Conservation (phyloP, 495 filamentous ascomycete genomes). For the Rhypophila decipiens region DNA sequence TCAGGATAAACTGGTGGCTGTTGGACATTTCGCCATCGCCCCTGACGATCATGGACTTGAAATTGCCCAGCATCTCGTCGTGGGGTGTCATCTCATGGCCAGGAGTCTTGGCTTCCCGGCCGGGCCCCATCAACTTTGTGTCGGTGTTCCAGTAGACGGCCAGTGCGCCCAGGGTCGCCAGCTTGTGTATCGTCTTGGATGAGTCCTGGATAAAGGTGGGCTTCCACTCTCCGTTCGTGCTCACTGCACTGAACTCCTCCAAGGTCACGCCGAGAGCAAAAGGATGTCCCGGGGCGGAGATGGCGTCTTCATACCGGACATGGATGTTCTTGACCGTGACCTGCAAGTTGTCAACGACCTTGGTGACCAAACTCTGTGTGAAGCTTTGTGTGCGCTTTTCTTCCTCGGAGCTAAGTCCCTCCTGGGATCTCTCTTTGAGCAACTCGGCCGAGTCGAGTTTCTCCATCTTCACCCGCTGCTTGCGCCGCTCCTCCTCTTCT, state of each 20-base stretch:
- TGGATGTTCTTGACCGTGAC: constrained; percentile 97
- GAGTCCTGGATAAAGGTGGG: constrained; percentile 91
- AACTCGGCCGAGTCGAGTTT: constrained; percentile 93
- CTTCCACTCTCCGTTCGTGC: constrained; percentile 87
- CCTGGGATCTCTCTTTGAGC: constrained; percentile 81
- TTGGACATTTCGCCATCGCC: constrained; percentile 44
- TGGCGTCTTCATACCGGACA: constrained; percentile 94
- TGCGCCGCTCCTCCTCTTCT: constrained; percentile 79
- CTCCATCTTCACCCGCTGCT: constrained; percentile 89
- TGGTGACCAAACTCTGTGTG: constrained; percentile 86
- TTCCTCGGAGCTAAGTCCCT: constrained; percentile 89
- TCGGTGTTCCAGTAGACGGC: constrained; percentile 98
- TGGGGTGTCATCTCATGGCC: constrained; percentile 45
- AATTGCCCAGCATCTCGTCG: constrained; percentile 65
- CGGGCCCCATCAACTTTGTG: constrained; percentile 69
- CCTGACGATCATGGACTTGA: constrained; percentile 69
- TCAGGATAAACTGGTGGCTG: constrained; percentile 87
- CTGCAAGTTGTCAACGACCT: constrained; percentile 96
- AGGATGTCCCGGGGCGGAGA: constrained; percentile 88
- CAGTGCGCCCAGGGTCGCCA: constrained; percentile 78
- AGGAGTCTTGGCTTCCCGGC: constrained; percentile 60
- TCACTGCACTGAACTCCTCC: constrained; percentile 91
- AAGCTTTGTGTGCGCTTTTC: constrained; percentile 95
- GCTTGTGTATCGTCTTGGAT: constrained; percentile 75
- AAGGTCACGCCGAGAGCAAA: constrained; percentile 89